A percentile compares a stretch with the other conserved stretches of the same genome.
Evolutionary conservation across 495 filamentous ascomycete species (phyloP).

Genomic region (Beverwykella pulmonaria): DNA sequence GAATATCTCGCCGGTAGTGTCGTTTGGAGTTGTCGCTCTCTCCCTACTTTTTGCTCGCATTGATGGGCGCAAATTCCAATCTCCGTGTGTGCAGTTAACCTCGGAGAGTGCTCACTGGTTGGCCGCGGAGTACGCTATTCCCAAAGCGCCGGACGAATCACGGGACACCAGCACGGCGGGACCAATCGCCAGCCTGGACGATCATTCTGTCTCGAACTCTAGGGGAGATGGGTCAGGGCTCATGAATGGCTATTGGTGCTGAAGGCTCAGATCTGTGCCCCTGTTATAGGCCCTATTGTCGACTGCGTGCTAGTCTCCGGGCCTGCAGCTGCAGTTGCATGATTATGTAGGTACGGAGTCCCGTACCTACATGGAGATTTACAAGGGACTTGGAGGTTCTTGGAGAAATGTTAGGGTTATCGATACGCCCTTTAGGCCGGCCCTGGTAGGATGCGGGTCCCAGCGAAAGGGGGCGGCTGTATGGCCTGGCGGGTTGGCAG

Average conservation of each 20-base stretch:
- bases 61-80: background rate
- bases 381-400: background rate
- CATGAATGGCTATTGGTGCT: conserved; percentile 1
- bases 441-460: conserved; percentile 22
- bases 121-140: background rate
- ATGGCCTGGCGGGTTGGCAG: background rate
- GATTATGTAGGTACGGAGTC: conserved; percentile 17
- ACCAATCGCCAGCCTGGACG: background rate
- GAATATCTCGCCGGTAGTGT: no score
- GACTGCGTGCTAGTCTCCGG: background rate
- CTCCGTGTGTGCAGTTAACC: conserved; percentile 6
- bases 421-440: conserved; percentile 11
- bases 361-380: conserved; percentile 9
- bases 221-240: background rate
- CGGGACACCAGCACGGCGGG: background rate
- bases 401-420: background rate
- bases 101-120: background rate
- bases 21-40: background rate
- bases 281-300: background rate
- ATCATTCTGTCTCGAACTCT: background rate
- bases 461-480: conserved; percentile 10
- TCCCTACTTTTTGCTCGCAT: background rate
- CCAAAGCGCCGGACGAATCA: background rate
- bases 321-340: conserved; percentile 7
- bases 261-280: background rate